These are phyloP conservation scores for Syncephalastrum sp. DNA, from an alignment of 371 early-diverging fungal genomes.

Conservation along the genomic window DNA sequence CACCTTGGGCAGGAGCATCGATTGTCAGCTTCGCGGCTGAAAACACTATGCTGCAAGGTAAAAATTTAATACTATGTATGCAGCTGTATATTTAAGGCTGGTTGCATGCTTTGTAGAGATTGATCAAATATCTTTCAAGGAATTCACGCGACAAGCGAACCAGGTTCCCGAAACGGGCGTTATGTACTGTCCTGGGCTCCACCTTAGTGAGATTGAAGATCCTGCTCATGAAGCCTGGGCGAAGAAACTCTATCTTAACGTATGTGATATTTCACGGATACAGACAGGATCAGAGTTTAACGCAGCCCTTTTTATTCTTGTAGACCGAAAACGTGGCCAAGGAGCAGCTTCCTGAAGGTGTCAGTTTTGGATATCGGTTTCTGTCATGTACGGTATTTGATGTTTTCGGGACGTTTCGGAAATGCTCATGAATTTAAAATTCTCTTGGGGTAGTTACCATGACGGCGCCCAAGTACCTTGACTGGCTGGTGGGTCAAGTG, in stretches of 20 bases:
- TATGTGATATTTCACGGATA: too few relatives aligned
- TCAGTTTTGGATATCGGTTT: conserved; percentile 28
- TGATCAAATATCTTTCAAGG: conserved; percentile 26
- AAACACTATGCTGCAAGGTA: conserved; percentile 34
- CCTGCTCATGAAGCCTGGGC: conserved; percentile 24
- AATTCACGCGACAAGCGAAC: conserved; percentile 24
- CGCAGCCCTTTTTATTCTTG: background rate
- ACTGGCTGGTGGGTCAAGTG: conserved; percentile 59
- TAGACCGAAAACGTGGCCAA: conserved; percentile 23
- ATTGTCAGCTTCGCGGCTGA: conserved; percentile 30
- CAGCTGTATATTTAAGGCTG: background rate
- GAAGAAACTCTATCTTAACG: conserved; percentile 3
- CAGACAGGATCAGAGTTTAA: too few relatives aligned
- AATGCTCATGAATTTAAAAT: too few relatives aligned
- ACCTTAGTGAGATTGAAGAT: conserved; percentile 15
- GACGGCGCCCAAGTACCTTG: conserved; percentile 54
- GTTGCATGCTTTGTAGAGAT: conserved; percentile 20
- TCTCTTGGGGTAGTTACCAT: conserved; percentile 20
- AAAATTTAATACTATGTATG: background rate
- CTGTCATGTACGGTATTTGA: conserved; percentile 22
- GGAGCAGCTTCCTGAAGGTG: conserved; percentile 17
- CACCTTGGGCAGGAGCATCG: conserved; percentile 71
- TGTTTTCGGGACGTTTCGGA: background rate
- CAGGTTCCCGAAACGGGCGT: conserved; percentile 30
- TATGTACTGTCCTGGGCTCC: conserved; percentile 26